These are phyloP conservation scores for Spathaspora sp. DNA, from an alignment of 1,139 yeast species.

Conservation along the genomic window DNA sequence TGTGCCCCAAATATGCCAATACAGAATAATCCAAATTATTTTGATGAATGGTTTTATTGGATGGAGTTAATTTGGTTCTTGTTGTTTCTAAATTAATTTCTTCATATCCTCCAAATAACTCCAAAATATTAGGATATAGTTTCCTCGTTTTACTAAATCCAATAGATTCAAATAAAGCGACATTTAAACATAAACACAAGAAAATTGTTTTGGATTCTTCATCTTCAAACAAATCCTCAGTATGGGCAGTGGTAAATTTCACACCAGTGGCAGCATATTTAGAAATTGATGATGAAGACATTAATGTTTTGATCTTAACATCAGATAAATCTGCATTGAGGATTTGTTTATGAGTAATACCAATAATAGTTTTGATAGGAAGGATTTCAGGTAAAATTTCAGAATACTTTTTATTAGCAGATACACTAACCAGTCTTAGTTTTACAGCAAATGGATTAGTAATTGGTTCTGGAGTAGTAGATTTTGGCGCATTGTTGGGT, in stretches of 20 bases:
- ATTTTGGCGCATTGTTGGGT: neutral
- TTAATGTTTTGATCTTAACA: slow-evolving; percentile 41
- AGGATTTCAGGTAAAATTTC: slow-evolving; percentile 35
- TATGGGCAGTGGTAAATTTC: slow-evolving; percentile 27
- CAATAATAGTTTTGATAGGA: slow-evolving; percentile 42
- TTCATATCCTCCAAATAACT: slow-evolving; percentile 30
- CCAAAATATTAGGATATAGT: slow-evolving; percentile 28
- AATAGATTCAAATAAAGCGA: slow-evolving; percentile 40
- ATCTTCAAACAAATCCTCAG: slow-evolving; percentile 29
- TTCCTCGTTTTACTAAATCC: slow-evolving; percentile 35
- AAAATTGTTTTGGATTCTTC: slow-evolving; percentile 26
- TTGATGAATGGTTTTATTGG: slow-evolving; percentile 34
- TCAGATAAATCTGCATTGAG: slow-evolving; percentile 33
- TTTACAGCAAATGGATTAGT: slow-evolving; percentile 28
- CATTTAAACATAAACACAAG: slow-evolving; percentile 32
- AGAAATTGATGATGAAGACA: slow-evolving; percentile 31
- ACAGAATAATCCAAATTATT: slow-evolving; percentile 42
- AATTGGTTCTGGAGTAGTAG: neutral
- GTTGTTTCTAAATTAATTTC: slow-evolving; percentile 38
- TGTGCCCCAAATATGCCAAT: slow-evolving; percentile 41
- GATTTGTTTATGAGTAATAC: slow-evolving; percentile 39
- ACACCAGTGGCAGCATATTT: slow-evolving; percentile 32
- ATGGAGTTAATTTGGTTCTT: slow-evolving; percentile 36
- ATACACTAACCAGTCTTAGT: slow-evolving; percentile 30
- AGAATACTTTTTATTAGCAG: slow-evolving; percentile 27